Percentiles rank a stretch among this genome's conserved stretches.
Evolutionary conservation across 371 early-diverging fungal genomes (phyloP).

Genomic region (Catenaria anguillulae): DNA sequence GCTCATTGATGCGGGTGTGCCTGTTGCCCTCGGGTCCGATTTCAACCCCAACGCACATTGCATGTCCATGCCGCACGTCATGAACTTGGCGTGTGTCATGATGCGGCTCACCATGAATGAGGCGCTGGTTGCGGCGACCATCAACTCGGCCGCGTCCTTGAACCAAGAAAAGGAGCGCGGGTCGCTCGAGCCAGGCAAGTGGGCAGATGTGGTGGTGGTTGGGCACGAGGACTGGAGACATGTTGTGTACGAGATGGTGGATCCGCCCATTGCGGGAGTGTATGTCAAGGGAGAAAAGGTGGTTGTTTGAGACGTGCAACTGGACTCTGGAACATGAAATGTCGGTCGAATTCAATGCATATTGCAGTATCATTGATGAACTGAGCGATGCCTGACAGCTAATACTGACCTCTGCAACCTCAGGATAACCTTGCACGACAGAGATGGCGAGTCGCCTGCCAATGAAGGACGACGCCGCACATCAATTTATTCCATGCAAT

Average conservation of each 20-base stretch:
- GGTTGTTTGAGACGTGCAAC: too few species aligned
- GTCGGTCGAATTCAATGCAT: too few species aligned
- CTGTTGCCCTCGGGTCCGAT: constrained; percentile 10
- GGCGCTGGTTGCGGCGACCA: constrained; percentile 9
- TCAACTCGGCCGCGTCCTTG: constrained; percentile 9
- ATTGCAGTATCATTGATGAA: too few species aligned
- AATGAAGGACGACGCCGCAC: too few species aligned
- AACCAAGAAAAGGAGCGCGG: constrained; percentile 2
- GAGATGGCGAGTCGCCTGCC: too few species aligned
- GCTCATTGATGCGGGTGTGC: constrained; percentile 7
- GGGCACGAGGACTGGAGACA: constrained; percentile 9
- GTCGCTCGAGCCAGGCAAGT: constrained; percentile 10
- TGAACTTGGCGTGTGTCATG: constrained; percentile 9
- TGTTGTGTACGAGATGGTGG: constrained; percentile 10
- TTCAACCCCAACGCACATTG: constrained; percentile 13
- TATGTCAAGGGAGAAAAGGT: constrained; percentile 4
- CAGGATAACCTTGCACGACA: too few species aligned
- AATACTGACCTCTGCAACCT: too few species aligned
- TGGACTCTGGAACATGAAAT: too few species aligned
- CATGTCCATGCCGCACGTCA: constrained; percentile 12
- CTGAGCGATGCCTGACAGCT: too few species aligned
- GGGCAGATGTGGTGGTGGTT: constrained; percentile 7
- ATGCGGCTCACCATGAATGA: constrained; percentile 11
- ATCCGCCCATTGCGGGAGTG: constrained; percentile 8
- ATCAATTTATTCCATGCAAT: too few species aligned